phyloP scores from a whole-genome alignment of 495 filamentous ascomycete genomes.

The Rhypophila decipiens region DNA sequence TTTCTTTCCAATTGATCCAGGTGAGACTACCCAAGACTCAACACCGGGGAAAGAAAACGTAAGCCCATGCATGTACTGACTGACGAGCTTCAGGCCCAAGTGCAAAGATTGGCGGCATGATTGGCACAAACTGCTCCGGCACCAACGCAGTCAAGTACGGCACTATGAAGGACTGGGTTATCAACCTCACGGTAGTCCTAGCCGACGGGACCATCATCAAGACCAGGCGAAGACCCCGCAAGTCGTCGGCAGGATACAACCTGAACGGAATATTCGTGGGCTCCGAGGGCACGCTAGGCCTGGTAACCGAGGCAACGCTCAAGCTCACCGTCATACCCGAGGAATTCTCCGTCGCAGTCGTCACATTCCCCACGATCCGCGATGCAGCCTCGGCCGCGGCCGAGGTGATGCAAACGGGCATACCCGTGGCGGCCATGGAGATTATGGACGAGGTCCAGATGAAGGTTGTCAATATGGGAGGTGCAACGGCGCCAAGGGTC shows the following conservation, averaged over 20 bases:
- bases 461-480: conserved; percentile 67
- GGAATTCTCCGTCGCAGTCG: conserved; percentile 68
- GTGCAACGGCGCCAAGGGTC: conserved; percentile 55
- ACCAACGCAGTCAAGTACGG: conserved; percentile 79
- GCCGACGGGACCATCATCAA: conserved; percentile 76
- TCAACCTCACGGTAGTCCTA: conserved; percentile 72
- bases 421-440: conserved; percentile 74
- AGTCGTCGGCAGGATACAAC: conserved; percentile 77
- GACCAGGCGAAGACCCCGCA: conserved; percentile 65
- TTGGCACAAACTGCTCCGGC: conserved; percentile 73
- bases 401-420: conserved; percentile 61
- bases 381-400: conserved; percentile 66
- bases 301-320: conserved; percentile 70
- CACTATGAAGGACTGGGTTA: conserved; percentile 84
- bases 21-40: no score
- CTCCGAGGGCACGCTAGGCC: conserved; percentile 69
- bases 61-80: no score
- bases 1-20: conserved; percentile 87
- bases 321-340: conserved; percentile 70
- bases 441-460: conserved; percentile 83
- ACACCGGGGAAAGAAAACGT: no score
- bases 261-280: conserved; percentile 71
- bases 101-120: conserved; percentile 67
- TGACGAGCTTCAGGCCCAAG: conserved; percentile 42
- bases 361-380: conserved; percentile 65